Evolutionary conservation across 169 alveolate species (phyloP).

Genomic region (Eimeria necatrix): DNA sequence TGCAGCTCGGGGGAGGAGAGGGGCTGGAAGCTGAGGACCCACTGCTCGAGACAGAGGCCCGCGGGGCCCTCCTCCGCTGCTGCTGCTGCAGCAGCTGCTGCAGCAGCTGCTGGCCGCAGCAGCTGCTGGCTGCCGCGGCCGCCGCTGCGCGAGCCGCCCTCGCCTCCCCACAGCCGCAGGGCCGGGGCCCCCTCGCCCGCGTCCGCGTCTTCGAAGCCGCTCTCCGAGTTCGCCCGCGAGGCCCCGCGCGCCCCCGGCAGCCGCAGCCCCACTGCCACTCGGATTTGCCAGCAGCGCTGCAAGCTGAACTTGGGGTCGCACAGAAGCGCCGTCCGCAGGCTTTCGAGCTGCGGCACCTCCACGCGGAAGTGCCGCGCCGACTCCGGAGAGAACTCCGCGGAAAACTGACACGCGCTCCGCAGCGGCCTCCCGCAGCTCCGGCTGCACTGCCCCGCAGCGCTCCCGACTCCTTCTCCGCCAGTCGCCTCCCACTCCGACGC

Average conservation of each 20-base stretch:
- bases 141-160: neutral
- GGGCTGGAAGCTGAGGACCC: slow-evolving; percentile 48
- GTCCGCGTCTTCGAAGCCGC: slow-evolving; percentile 6
- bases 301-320: slow-evolving; percentile 57
- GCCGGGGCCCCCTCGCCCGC: neutral
- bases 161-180: neutral
- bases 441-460: neutral
- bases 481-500: neutral
- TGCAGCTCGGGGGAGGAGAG: neutral
- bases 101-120: neutral
- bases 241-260: neutral
- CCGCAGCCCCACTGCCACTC: slow-evolving; percentile 10
- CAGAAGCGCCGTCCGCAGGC: slow-evolving; percentile 39
- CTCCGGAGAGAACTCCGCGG: slow-evolving; percentile 38
- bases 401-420: slow-evolving; percentile 40
- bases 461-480: neutral
- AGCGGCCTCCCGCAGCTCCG: neutral
- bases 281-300: slow-evolving; percentile 47
- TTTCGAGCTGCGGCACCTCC: slow-evolving; percentile 55
- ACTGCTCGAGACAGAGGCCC: neutral
- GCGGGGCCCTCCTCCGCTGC: neutral
- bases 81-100: neutral
- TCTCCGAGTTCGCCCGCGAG: neutral
- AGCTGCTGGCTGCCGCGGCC: neutral
- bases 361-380: slow-evolving; percentile 48